Base-by-base conservation (phyloP, 805 yeast genomes). In the Lipomyces kockii region DNA sequence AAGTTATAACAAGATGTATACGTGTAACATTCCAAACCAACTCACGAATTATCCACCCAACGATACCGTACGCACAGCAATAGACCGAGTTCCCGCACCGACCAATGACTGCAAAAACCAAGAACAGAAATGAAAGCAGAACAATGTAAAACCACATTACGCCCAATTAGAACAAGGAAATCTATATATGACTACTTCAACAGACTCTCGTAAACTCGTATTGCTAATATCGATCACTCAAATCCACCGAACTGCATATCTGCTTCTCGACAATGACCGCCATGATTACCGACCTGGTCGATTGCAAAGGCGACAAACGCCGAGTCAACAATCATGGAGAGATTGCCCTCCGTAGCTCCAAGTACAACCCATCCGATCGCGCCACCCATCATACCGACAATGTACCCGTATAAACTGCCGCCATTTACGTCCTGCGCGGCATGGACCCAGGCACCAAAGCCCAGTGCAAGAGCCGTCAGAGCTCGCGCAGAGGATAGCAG, bases 351-450 rank as follows among this genome's bases (percentile, higher is more conserved):
- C 9, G 82, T 79, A 7, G 82, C 79, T 4, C 83, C 83, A 27
- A 80, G 75, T 6, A 81, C 77, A 20, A 80, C 78, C 82, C 82
- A 81, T 14, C 82, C 83, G 12, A 80, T 76, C 58, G 78, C 76
- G 29, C 78, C 78, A 2, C 80, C 80, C 9, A 80, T 68, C 9
- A 81, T 66, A 1, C 81, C 83, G 12, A 81, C 78, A 2, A 79
- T 69, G 62, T 80, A 81, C 4, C 81, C 82, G 62, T 80, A 80
- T 6, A 77, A 73, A 57, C 79, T 74, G 34, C 81, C 79, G 11
- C 73, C 74, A 29, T 75, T 74, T 43, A 73, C 74, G 22, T 73
- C 69, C 49, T 74, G 72, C 39, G 81, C 81, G 2, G 81, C 81
- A 39, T 79, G 80, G 5, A 76, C 75, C 83, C 83, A 81, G 25